phyloP scores from a whole-genome alignment of 2,329 filamentous ascomycete genomes.

The Fonsecaea multimorphosa region DNA sequence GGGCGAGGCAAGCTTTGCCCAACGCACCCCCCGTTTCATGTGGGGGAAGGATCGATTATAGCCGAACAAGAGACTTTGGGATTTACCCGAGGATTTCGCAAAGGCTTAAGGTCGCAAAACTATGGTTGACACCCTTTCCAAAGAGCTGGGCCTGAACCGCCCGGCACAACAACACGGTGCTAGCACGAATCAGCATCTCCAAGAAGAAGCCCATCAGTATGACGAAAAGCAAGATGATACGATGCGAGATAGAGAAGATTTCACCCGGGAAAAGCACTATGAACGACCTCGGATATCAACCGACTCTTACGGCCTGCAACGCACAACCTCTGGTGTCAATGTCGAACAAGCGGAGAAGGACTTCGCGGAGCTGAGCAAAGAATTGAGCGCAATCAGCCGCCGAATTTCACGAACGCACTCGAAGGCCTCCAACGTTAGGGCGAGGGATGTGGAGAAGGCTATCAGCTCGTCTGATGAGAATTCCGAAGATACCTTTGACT shows the following conservation, averaged over 20 bases:
- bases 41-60: not conserved
- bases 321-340: constrained; percentile 49
- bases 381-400: constrained; percentile 48
- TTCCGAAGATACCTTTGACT: constrained; percentile 69
- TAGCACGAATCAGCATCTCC: constrained; percentile 17
- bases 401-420: constrained; percentile 46
- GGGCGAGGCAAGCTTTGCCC: not conserved
- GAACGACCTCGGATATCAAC: constrained; percentile 28
- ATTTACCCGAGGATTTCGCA: constrained; percentile 9
- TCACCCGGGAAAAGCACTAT: constrained; percentile 22
- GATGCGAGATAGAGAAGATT: constrained; percentile 3
- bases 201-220: constrained; percentile 3
- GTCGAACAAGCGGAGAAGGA: constrained; percentile 55
- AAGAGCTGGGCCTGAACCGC: constrained; percentile 27
- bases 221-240: constrained; percentile 9
- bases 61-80: constrained; percentile 8
- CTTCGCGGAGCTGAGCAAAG: constrained; percentile 49
- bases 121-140: constrained; percentile 29
- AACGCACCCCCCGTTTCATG: not conserved
- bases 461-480: constrained; percentile 51
- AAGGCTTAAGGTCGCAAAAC: constrained; percentile 6
- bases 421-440: constrained; percentile 41
- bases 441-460: constrained; percentile 66
- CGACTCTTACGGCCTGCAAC: constrained; percentile 45
- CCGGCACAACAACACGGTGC: constrained; percentile 31